Evolutionary conservation across 1,284 basidiomycete genomes (phyloP).

Genomic region (Caloboletus inedulis): DNA sequence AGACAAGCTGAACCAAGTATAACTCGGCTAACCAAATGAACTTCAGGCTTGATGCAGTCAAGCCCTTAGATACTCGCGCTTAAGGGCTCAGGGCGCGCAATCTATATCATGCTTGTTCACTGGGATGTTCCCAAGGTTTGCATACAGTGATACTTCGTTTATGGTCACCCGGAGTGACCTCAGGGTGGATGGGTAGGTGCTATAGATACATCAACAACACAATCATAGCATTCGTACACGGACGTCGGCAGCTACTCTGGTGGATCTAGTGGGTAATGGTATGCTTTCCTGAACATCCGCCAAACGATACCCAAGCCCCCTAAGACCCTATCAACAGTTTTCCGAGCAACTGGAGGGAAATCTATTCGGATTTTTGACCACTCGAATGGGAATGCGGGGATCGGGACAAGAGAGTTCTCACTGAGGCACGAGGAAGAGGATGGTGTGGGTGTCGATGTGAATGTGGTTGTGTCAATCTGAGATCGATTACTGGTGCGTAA

Average conservation of each 20-base stretch:
- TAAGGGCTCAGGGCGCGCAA: too few relatives aligned
- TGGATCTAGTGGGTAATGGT: slow-evolving; percentile 58
- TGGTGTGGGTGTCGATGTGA: slow-evolving; percentile 15
- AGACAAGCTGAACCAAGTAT: not conserved
- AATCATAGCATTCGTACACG: slow-evolving; percentile 9
- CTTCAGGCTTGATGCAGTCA: not conserved
- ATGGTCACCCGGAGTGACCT: not conserved
- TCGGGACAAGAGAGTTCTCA: slow-evolving; percentile 19
- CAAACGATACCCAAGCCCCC: slow-evolving; percentile 43
- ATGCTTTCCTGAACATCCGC: slow-evolving; percentile 45
- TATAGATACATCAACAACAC: slow-evolving; percentile 19
- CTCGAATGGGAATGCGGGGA: slow-evolving; percentile 23
- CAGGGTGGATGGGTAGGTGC: not conserved
- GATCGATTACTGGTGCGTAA: slow-evolving; percentile 8
- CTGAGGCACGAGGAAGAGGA: slow-evolving; percentile 11
- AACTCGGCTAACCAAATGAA: not conserved
- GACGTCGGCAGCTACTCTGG: slow-evolving; percentile 26
- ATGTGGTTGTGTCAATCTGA: slow-evolving; percentile 8
- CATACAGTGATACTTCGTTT: not conserved
- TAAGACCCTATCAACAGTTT: slow-evolving; percentile 34
- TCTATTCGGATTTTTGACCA: slow-evolving; percentile 29
- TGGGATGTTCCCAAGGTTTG: not conserved
- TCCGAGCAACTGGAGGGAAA: slow-evolving; percentile 24
- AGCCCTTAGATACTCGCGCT: not conserved
- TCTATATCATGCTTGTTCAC: not conserved